phyloP scores from a whole-genome alignment of 1,139 yeast species.

The Keqinozyma sinolaborantium region DNA sequence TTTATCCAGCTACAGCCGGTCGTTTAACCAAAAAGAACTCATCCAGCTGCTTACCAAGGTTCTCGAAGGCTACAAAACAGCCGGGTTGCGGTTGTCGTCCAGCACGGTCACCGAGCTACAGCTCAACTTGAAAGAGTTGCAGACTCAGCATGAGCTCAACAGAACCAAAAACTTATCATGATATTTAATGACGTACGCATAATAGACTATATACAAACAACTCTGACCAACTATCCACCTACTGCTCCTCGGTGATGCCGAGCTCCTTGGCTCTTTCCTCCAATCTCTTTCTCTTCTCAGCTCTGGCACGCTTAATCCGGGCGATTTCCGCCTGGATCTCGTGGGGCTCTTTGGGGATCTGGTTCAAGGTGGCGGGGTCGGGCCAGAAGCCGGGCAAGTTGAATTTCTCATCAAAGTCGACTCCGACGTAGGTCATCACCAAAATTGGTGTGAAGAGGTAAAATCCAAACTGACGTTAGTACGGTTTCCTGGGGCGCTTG shows the following conservation, averaged over 20 bases:
- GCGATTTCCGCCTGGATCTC: constrained; percentile 91
- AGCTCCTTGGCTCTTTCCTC: constrained; percentile 70
- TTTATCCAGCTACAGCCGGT: constrained; percentile 5
- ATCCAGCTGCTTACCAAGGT: constrained; percentile 16
- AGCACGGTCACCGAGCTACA: constrained; percentile 26
- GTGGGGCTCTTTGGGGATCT: constrained; percentile 88
- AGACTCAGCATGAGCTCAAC: constrained; percentile 8
- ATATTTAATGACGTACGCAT: neutral
- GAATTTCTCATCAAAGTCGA: constrained; percentile 82
- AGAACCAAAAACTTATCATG: constrained; percentile 1
- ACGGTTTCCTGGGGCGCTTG: constrained; percentile 1
- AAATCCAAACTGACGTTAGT: constrained; percentile 64
- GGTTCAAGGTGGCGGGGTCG: constrained; percentile 85
- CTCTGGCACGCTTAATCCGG: constrained; percentile 70
- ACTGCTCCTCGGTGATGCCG: constrained; percentile 50
- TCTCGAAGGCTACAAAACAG: constrained; percentile 18
- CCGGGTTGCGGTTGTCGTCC: constrained; percentile 18
- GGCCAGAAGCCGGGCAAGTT: constrained; percentile 98
- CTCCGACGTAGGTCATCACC: constrained; percentile 89
- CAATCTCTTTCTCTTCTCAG: constrained; percentile 67
- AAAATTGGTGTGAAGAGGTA: constrained; percentile 82
- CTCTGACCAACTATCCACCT: constrained; percentile 1
- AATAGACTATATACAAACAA: constrained; percentile 2
- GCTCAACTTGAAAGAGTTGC: constrained; percentile 17
- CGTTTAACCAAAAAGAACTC: constrained; percentile 16